These are phyloP conservation scores for Coffea eugenioides DNA, from an alignment of 257 asterid genomes.

Conservation along the genomic window DNA sequence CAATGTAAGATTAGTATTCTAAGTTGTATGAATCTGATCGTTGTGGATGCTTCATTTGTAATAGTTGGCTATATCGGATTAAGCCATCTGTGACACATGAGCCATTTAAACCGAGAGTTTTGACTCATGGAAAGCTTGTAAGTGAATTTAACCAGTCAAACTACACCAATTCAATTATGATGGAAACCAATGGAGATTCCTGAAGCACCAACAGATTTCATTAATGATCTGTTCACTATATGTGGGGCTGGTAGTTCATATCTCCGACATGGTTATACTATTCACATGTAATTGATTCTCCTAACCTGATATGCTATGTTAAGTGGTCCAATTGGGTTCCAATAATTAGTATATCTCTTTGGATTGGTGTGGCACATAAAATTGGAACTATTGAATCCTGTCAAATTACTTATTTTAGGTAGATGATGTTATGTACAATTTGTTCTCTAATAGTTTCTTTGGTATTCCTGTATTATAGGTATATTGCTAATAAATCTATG, in stretches of 20 bases:
- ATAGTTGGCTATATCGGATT: constrained; percentile 90
- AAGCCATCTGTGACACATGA: constrained; percentile 97
- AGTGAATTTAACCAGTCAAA: constrained; percentile 77
- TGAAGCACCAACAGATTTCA: constrained; percentile 64
- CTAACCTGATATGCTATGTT: constrained; percentile 5
- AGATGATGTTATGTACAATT: neutral
- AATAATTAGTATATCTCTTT: neutral
- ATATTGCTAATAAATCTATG: constrained; percentile 87
- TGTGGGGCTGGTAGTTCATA: constrained; percentile 98
- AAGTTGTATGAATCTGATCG: neutral
- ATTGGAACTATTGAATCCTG: neutral
- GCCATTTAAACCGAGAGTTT: constrained; percentile 78
- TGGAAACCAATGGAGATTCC: constrained; percentile 89
- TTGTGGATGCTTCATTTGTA: neutral
- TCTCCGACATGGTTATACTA: constrained; percentile 92
- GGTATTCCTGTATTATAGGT: constrained; percentile 45
- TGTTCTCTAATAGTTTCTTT: neutral
- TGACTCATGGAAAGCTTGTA: constrained; percentile 71
- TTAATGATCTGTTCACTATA: constrained; percentile 81
- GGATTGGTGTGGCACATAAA: neutral
- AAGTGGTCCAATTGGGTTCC: neutral
- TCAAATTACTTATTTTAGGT: neutral
- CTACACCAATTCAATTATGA: constrained; percentile 90
- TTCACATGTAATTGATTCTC: constrained; percentile 73
- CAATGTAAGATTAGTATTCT: neutral